Evolutionary conservation across 73 alveolate genomes (phyloP).

Genomic region (Uronychia setigera): DNA sequence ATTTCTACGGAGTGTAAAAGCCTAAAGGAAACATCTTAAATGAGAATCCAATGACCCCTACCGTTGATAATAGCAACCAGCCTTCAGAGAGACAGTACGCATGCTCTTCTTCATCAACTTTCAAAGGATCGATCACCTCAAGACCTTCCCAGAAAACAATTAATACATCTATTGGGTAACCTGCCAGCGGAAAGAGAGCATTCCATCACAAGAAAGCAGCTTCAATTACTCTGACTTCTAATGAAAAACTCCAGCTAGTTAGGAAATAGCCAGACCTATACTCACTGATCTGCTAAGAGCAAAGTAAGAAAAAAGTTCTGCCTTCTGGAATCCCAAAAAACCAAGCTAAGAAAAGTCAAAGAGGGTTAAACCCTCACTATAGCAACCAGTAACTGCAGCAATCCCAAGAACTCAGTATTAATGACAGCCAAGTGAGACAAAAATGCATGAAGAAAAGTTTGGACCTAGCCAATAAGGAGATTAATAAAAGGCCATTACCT

Average conservation of each 20-base stretch:
- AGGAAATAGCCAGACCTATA: background rate
- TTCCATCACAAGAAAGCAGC: background rate
- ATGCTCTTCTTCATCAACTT: background rate
- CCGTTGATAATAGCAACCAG: background rate
- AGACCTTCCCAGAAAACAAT: background rate
- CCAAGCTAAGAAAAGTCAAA: background rate
- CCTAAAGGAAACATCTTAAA: background rate
- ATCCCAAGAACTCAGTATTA: background rate
- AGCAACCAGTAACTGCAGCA: too few species aligned
- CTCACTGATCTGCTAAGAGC: background rate
- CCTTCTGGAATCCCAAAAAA: conserved; percentile 1
- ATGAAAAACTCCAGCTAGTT: background rate
- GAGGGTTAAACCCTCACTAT: too few species aligned
- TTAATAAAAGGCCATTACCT: background rate
- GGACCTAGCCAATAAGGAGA: background rate
- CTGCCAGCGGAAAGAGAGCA: too few species aligned
- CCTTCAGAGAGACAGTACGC: background rate
- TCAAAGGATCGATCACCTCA: background rate
- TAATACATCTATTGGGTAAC: too few species aligned
- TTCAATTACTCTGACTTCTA: background rate
- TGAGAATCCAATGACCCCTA: background rate
- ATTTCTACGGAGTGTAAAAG: background rate
- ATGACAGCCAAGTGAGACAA: background rate
- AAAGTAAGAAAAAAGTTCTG: background rate
- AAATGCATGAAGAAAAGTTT: background rate